Evolutionary conservation across 495 filamentous ascomycete genomes (phyloP).

Genomic region (Lentithecium fluviatile): DNA sequence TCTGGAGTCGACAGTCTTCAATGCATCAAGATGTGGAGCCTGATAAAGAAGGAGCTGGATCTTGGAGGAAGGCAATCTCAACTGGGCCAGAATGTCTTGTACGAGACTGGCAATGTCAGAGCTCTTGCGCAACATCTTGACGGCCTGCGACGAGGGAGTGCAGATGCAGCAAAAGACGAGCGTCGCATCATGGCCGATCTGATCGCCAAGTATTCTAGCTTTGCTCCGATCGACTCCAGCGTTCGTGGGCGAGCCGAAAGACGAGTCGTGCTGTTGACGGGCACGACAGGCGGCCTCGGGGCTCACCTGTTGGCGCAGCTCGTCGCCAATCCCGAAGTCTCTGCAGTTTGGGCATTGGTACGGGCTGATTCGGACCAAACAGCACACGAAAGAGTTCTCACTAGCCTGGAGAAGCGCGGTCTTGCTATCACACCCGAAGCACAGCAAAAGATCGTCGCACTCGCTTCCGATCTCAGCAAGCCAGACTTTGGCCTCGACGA

Average conservation of each 20-base stretch:
- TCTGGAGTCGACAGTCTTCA: constrained; percentile 37
- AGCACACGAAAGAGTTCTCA: too few relatives aligned
- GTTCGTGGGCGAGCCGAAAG: too few relatives aligned
- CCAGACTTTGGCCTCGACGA: too few relatives aligned
- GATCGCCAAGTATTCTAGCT: constrained; percentile 33
- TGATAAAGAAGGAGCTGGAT: constrained; percentile 24
- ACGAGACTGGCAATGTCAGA: constrained; percentile 22
- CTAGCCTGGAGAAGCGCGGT: too few relatives aligned
- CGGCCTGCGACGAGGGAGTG: constrained; percentile 32
- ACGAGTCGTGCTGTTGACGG: constrained; percentile 16
- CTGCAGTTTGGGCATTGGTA: too few relatives aligned
- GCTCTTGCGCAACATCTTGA: constrained; percentile 42
- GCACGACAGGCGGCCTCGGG: constrained; percentile 32
- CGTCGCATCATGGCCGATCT: constrained; percentile 44
- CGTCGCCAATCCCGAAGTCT: constrained; percentile 20
- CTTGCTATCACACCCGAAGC: too few relatives aligned
- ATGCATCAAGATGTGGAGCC: constrained; percentile 28
- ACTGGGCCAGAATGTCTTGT: constrained; percentile 37
- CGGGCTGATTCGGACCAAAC: too few relatives aligned
- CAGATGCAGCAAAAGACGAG: constrained; percentile 24
- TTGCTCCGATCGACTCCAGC: too few relatives aligned
- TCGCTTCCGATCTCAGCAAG: too few relatives aligned
- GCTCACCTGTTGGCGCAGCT: constrained; percentile 30
- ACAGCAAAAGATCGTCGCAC: too few relatives aligned
- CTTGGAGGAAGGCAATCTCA: not conserved